Conservation (phyloP, 106 monocot species). For the Phalaenopsis aphrodite region DNA sequence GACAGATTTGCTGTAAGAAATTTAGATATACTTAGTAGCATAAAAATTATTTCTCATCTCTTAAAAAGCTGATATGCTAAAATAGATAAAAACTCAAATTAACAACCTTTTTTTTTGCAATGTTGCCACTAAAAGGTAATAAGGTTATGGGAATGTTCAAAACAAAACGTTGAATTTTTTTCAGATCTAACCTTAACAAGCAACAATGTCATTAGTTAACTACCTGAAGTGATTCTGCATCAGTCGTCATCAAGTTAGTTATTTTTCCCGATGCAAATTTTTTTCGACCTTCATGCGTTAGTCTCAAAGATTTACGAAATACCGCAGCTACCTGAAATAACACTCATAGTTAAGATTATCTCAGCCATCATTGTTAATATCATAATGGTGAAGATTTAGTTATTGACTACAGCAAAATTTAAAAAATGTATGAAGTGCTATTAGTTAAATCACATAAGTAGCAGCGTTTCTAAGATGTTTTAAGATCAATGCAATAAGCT, state of each 20-base stretch:
- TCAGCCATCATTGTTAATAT: background rate
- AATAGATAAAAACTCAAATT: background rate
- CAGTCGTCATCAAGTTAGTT: conserved; percentile 98
- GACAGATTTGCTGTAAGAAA: conserved; percentile 84
- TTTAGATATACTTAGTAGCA: background rate
- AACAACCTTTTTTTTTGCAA: background rate
- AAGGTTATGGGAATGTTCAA: background rate
- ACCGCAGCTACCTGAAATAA: conserved; percentile 84
- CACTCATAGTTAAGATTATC: background rate
- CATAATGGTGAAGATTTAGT: background rate
- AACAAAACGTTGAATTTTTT: background rate
- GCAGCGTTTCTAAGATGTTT: background rate
- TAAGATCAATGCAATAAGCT: conserved; percentile 1
- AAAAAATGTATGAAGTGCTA: background rate
- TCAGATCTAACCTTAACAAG: background rate
- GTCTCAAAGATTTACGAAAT: conserved; percentile 89
- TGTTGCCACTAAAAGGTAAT: background rate
- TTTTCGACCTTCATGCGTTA: conserved; percentile 76
- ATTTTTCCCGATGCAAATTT: conserved; percentile 93
- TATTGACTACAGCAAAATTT: background rate
- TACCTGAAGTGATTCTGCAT: conserved; percentile 89
- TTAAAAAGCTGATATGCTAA: background rate
- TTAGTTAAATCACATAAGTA: background rate
- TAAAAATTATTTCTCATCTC: background rate
- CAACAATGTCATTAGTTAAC: background rate